Evolutionary conservation across 371 early-diverging fungal species (phyloP).

Genomic region (Mortierella sp.): DNA sequence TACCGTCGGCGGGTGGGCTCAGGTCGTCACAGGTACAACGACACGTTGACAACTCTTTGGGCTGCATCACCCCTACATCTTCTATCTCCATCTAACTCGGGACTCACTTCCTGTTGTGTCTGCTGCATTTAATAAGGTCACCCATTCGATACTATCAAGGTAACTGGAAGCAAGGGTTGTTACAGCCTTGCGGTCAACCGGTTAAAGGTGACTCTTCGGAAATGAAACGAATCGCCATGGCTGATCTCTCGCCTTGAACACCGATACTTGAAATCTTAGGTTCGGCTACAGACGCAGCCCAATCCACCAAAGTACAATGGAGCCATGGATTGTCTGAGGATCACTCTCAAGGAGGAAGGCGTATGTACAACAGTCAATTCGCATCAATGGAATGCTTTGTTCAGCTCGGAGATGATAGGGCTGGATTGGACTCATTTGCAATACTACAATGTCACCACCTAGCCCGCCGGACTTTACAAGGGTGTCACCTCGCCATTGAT

Average conservation of each 20-base stretch:
- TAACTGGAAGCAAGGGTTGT: slow-evolving; percentile 7
- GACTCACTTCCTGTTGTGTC: too few relatives aligned
- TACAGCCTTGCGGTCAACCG: too few relatives aligned
- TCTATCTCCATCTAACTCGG: background rate
- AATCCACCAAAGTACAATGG: slow-evolving; percentile 74
- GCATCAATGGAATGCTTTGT: too few relatives aligned
- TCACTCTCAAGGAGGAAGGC: slow-evolving; percentile 80
- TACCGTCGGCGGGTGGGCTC: slow-evolving; percentile 90
- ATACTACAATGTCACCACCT: slow-evolving; percentile 2
- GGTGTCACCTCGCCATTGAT: slow-evolving; percentile 86
- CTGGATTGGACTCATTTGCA: background rate
- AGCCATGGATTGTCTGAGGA: slow-evolving; percentile 78
- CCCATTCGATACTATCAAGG: slow-evolving; percentile 84
- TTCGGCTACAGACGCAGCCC: slow-evolving; percentile 85
- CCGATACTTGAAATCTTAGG: slow-evolving; percentile 44
- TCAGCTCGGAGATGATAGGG: too few relatives aligned
- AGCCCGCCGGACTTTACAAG: slow-evolving; percentile 81
- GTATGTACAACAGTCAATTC: slow-evolving; percentile 61
- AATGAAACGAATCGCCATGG: background rate
- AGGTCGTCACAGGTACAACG: slow-evolving; percentile 78
- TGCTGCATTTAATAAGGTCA: slow-evolving; percentile 61
- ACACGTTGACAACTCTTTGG: background rate
- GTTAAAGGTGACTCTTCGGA: too few relatives aligned
- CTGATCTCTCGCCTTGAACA: background rate
- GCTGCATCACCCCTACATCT: background rate